A percentile compares a stretch with the other conserved stretches of the same genome.
phyloP scores from a whole-genome alignment of 129 eudicot genomes.

The Flaveria robusta region DNA sequence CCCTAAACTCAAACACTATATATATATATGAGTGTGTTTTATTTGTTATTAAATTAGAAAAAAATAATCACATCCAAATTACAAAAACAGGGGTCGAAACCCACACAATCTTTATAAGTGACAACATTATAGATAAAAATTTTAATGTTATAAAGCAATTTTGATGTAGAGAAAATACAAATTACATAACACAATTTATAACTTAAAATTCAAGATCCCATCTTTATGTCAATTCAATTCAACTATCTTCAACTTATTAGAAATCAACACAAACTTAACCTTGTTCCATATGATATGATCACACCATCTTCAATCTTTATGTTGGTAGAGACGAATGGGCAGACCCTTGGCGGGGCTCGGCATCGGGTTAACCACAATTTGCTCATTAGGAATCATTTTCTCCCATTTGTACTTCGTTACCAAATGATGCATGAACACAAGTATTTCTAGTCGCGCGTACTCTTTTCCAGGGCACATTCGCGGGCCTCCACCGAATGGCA shows the following conservation, averaged over 20 bases:
- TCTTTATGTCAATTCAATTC: neutral
- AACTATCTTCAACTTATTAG: conserved; percentile 4
- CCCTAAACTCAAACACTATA: no score
- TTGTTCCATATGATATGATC: neutral
- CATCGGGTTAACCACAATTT: conserved; percentile 72
- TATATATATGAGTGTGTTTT: no score
- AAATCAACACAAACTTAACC: conserved; percentile 1
- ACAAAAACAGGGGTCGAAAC: no score
- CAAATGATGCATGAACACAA: conserved; percentile 75
- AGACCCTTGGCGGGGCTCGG: conserved; percentile 75
- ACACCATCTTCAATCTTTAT: conserved; percentile 35
- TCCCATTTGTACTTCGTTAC: conserved; percentile 72
- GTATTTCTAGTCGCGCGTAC: conserved; percentile 74
- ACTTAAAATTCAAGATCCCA: neutral
- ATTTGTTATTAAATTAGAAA: no score
- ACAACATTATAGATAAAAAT: no score
- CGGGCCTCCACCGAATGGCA: conserved; percentile 93
- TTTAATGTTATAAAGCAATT: no score
- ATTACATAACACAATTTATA: neutral
- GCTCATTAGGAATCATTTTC: conserved; percentile 67
- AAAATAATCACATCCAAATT: no score
- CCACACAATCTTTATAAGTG: no score
- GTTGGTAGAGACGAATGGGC: conserved; percentile 69
- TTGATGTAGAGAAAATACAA: neutral
- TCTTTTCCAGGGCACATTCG: conserved; percentile 95